Evolutionary conservation across 2,329 filamentous ascomycete species (phyloP), one percentile per base, ranked within the genome.

Genomic region (Neofusicoccum cordaticola): DNA sequence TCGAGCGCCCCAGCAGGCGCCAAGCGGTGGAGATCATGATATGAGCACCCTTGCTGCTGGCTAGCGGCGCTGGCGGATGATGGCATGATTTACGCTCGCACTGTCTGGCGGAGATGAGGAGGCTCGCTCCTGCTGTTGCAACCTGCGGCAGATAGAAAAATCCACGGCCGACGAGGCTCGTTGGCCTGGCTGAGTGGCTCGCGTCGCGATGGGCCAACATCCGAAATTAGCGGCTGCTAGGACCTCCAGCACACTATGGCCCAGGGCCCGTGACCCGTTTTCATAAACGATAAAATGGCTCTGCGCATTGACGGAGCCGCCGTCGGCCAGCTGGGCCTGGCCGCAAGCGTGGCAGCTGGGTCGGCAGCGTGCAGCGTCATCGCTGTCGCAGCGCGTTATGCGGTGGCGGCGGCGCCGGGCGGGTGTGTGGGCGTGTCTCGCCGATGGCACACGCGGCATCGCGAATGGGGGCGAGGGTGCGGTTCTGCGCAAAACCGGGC

Each of bases 271-370:
- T 60, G 56, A 60, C 44, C 56, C 56, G 56, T 60, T 47, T 60
- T 60, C 56, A 60, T 60, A 47, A 60, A 47, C 42, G 56, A 60
- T 60, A 47, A 60, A 57, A 60, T 60, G 17, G 56, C 56, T 47
- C 42, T 48, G 42, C 56, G 56, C 56, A 60, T 60, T 19, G 56
- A 47, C 56, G 27, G 37, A 22, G 22, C 41, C 22, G 53, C 19
- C 52, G 27, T 31, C 27, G 27, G 27, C 27, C 27, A 39, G 37
- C 27, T 12, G 15, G 22, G 53, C 53, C 41, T 35, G 41, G 53
- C 27, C 31, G 56, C 53, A 35, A 35, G 31, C 31, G 19, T n/a
- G 50, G 3, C 13, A n/a, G 48, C 47, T 34, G 41, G n/a, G 31
- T 37, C 34, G 31, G 56, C 56, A 35, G 41, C 42, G 22, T 12